Conservation (phyloP, 805 yeast species). For the Candida adriatica region DNA sequence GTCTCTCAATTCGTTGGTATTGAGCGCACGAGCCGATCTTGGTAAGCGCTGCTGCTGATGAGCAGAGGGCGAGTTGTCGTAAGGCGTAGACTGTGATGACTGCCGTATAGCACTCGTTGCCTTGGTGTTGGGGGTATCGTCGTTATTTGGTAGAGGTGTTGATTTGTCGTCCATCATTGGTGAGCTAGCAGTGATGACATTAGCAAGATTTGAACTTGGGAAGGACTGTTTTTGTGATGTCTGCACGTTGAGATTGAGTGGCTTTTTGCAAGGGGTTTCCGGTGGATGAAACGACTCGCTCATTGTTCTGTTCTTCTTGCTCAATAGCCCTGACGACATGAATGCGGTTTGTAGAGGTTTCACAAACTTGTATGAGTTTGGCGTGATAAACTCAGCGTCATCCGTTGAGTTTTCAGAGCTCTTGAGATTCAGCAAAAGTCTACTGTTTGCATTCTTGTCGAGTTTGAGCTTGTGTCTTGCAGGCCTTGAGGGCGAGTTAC, state of each 20-base stretch:
- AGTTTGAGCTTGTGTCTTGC: conserved; percentile 23
- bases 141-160: conserved; percentile 17
- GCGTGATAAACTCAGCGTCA: conserved; percentile 32
- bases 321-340: conserved; percentile 62
- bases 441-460: conserved; percentile 9
- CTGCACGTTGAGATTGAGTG: conserved; percentile 19
- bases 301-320: conserved; percentile 46
- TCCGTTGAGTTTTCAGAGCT: conserved; percentile 4
- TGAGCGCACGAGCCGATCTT: conserved; percentile 25
- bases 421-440: conserved; percentile 8
- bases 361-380: conserved; percentile 59
- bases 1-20: conserved; percentile 34
- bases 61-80: conserved; percentile 18
- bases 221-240: conserved; percentile 13
- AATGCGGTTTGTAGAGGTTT: conserved; percentile 85
- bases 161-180: conserved; percentile 24
- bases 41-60: conserved; percentile 9
- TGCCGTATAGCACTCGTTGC: conserved; percentile 2
- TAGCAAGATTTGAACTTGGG: conserved; percentile 23
- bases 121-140: conserved; percentile 10
- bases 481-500: conserved; percentile 28
- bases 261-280: conserved; percentile 58
- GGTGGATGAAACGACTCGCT: conserved; percentile 38
- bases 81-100: conserved; percentile 10
- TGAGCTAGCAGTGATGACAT: conserved; percentile 25